These are phyloP conservation scores for Xylariaceae sp. DNA, from an alignment of 2,329 filamentous ascomycete genomes.

Conservation along the genomic window DNA sequence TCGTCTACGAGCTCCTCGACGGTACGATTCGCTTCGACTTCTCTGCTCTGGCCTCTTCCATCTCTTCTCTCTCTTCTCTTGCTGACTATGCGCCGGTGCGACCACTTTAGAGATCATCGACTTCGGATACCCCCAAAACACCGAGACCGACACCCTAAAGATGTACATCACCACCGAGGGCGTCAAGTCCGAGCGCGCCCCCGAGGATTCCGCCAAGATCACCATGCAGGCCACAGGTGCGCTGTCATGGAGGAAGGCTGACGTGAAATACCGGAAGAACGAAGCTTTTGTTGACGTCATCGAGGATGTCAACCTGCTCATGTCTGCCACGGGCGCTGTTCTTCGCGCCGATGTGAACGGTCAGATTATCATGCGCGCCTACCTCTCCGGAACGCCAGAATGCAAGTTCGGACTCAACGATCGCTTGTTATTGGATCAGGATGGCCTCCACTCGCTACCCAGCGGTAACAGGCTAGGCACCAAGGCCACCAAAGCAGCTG, in stretches of 20 bases:
- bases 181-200: slow-evolving; percentile 86
- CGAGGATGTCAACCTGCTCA: slow-evolving; percentile 97
- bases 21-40: slow-evolving; percentile 60
- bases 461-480: slow-evolving; percentile 79
- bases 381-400: slow-evolving; percentile 93
- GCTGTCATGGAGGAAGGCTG: slow-evolving; percentile 93
- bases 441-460: slow-evolving; percentile 69
- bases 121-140: slow-evolving; percentile 99
- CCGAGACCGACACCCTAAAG: slow-evolving; percentile 97
- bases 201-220: slow-evolving; percentile 95
- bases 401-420: slow-evolving; percentile 99
- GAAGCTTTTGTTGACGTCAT: slow-evolving; percentile 99
- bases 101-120: slow-evolving; percentile 83
- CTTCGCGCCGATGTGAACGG: slow-evolving; percentile 95
- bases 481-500: slow-evolving; percentile 93
- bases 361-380: slow-evolving; percentile 98
- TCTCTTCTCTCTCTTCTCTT: neutral
- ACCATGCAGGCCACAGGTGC: slow-evolving; percentile 99
- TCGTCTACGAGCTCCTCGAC: slow-evolving; percentile 96
- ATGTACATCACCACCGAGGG: slow-evolving; percentile 99
- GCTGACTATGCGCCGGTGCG: slow-evolving; percentile 1
- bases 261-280: slow-evolving; percentile 99
- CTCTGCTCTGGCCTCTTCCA: neutral
- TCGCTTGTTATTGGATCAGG: slow-evolving; percentile 84
- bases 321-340: slow-evolving; percentile 97